Conservation (phyloP, 2,329 filamentous ascomycete species). For the Ophiostoma sp. region DNA sequence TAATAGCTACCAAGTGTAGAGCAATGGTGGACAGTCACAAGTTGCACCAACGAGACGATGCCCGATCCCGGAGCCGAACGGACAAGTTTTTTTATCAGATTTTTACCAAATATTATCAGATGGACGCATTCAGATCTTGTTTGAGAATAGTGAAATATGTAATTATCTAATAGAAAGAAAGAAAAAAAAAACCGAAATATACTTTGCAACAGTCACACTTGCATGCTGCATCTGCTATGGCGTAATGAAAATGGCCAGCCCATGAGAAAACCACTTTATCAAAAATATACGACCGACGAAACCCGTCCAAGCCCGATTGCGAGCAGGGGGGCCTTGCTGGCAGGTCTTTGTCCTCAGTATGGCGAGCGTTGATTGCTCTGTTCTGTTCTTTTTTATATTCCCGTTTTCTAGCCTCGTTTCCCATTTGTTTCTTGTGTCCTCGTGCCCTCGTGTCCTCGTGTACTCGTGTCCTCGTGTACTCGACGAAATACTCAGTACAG, state of each 20-base stretch:
- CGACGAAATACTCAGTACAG: not conserved
- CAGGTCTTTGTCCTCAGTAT: not conserved
- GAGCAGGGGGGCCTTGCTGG: not conserved
- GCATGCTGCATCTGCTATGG: slow-evolving; percentile 4
- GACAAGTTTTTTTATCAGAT: not conserved
- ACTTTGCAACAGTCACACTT: not conserved
- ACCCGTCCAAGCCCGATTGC: not conserved
- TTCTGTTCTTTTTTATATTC: not conserved
- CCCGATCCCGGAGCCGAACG: slow-evolving; percentile 8
- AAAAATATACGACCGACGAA: not conserved
- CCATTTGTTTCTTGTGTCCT: not conserved
- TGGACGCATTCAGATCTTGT: not conserved
- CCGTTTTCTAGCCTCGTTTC: slow-evolving; percentile 2
- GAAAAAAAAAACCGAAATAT: no score
- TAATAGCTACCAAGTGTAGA: not conserved
- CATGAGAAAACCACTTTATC: not conserved
- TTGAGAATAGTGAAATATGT: not conserved
- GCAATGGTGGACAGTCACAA: not conserved
- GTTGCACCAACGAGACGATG: not conserved
- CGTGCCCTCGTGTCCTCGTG: not conserved
- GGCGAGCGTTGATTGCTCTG: not conserved
- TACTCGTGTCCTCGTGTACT: no score
- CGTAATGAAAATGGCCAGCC: not conserved
- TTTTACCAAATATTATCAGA: not conserved
- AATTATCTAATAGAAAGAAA: no score